Percentiles rank a stretch among this genome's conserved stretches.
Conservation (phyloP, 495 filamentous ascomycete species). For the Talaromyces ruber region DNA sequence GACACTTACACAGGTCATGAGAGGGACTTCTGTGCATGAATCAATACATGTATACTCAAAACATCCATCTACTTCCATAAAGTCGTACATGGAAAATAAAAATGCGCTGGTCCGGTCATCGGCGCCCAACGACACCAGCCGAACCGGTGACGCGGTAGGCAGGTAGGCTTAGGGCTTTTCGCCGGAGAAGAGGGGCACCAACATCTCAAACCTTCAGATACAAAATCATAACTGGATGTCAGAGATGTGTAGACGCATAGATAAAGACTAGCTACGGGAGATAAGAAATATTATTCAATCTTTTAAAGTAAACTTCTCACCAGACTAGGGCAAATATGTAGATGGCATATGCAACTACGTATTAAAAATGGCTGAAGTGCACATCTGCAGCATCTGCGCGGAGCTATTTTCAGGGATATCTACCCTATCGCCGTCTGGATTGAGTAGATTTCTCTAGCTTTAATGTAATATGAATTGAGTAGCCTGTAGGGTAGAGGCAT, state of each 20-base stretch:
- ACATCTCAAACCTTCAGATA: no score
- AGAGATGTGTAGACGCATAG: background rate
- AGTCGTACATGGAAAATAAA: no score
- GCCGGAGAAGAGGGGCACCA: background rate
- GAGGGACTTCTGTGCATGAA: background rate
- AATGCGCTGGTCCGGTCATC: background rate
- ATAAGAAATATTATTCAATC: background rate
- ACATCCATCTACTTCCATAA: no score
- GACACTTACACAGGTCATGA: no score
- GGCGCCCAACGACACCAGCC: no score
- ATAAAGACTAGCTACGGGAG: background rate
- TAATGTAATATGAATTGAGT: no score
- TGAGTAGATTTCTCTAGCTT: no score
- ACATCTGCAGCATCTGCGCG: background rate
- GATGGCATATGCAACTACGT: no score
- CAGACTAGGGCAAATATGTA: no score
- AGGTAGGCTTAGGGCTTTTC: background rate
- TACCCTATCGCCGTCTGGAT: background rate
- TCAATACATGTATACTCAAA: no score
- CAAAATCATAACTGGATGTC: background rate
- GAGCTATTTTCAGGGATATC: background rate
- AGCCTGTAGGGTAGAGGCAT: background rate
- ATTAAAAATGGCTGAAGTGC: no score
- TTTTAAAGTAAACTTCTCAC: background rate
- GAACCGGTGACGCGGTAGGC: background rate